Conservation (phyloP, 352 stramenopile species). For the Globisporangium cylindrosporum region DNA sequence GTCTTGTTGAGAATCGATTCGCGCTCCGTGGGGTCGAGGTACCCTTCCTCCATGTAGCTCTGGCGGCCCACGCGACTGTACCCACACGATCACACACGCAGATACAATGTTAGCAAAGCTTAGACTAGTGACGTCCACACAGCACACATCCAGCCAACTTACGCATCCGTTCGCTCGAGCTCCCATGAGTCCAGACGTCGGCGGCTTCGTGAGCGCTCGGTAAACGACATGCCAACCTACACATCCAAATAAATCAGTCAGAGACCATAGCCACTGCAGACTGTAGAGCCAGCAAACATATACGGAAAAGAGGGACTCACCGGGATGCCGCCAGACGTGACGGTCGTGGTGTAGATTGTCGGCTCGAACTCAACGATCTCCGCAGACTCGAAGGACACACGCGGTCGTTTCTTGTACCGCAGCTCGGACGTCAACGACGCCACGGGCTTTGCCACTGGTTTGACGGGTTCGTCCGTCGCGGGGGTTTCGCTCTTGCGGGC, state of each 20-base stretch:
- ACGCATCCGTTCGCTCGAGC: conserved; percentile 65
- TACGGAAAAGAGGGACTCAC: conserved; percentile 12
- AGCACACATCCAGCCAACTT: conserved; percentile 22
- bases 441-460: conserved; percentile 8
- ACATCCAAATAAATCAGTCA: not conserved
- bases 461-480: not conserved
- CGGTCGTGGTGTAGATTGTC: conserved; percentile 75
- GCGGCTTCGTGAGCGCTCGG: conserved; percentile 71
- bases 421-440: conserved; percentile 16
- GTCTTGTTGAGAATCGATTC: conserved; percentile 75
- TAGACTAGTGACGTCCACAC: not conserved
- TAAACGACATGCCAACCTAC: conserved; percentile 67
- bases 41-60: conserved; percentile 86
- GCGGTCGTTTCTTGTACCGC: conserved; percentile 58
- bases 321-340: conserved; percentile 77
- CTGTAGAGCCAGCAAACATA: not conserved
- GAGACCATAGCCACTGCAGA: not conserved
- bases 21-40: conserved; percentile 73
- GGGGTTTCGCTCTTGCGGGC: not conserved
- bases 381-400: conserved; percentile 72
- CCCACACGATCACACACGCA: conserved; percentile 9
- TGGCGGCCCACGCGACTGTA: conserved; percentile 64
- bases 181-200: conserved; percentile 78
- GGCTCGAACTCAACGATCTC: conserved; percentile 88
- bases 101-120: not conserved